Conservation (phyloP, 192 early-diverging fungal species). For the Dimargaris xerosporica region DNA sequence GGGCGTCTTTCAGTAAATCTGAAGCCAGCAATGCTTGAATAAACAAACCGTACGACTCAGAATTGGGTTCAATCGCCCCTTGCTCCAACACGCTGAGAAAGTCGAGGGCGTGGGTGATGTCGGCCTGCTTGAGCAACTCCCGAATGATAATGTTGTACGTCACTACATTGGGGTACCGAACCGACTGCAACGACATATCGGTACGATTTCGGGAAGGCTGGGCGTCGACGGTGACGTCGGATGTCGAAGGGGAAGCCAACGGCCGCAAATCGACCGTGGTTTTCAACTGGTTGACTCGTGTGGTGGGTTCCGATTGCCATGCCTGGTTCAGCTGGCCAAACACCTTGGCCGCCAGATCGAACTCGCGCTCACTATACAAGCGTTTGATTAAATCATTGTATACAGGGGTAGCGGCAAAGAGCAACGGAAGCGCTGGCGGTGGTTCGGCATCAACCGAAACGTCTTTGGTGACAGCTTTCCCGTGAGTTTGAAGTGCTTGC, state of each 20-base stretch:
- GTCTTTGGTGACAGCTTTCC: neutral
- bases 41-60: neutral
- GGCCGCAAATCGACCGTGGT: neutral
- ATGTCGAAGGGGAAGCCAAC: neutral
- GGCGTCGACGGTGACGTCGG: neutral
- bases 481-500: neutral
- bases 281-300: neutral
- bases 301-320: neutral
- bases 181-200: neutral
- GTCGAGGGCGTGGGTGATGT: neutral
- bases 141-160: constrained; percentile 10
- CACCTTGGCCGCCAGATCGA: neutral
- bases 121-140: neutral
- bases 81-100: neutral
- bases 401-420: constrained; percentile 4
- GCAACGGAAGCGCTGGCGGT: neutral
- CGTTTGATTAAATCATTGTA: constrained; percentile 7
- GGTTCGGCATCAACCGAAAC: neutral
- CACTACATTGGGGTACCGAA: constrained; percentile 9
- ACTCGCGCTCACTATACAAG: neutral
- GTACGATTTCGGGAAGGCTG: neutral
- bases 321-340: neutral
- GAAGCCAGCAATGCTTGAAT: neutral
- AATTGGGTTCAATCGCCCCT: neutral
- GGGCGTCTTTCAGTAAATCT: neutral